Base-by-base conservation (phyloP, 2,329 filamentous ascomycete genomes). In the Akanthomyces lecanii region DNA sequence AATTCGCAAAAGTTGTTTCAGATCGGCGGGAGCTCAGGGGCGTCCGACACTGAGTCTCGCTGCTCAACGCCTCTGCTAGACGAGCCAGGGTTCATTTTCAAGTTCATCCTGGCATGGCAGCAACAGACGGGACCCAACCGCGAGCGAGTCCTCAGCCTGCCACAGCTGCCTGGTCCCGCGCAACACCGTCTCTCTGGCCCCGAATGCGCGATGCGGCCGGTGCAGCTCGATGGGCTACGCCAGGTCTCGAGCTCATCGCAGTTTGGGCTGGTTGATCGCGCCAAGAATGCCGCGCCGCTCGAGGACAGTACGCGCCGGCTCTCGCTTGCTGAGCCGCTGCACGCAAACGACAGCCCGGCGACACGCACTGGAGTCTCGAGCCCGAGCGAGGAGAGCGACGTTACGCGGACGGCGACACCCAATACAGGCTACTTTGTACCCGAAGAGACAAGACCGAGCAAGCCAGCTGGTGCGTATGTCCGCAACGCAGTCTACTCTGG, bases 31-130 rank as follows among this genome's bases (percentile, higher is more conserved):
- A 70, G 71, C 25, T 74, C 74, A 0, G 70, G 80, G 1, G 73
- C 77, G 14, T 80, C 80, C 2, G 82, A 85, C 60, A 76, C 76
- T 16, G 83, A 82, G 33, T 85, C 83, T 18, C 77, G 79, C n/a
- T 80, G 79, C 16, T 85, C 83, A 10, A 78, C 82, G 1, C 84
- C 84, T 0, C 76, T 82, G 6, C 83, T 76, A 64, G 81, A 85
- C 67, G 76, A 83, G 71, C 76, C 82, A 71, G 78, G 81, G 66
- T 91, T 85, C 69, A 81, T 85, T 64, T 93, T 93, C 79, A 90
- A 88, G 65, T 93, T 93, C 70, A 85, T 88, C 11, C 81, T 92
- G 2, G 87, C 89, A 64, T 89, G 85, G 81, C 81, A 86, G 47
- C 76, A 81, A 55, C 83, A 83, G 28, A 74, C 80, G 23, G 79